Evolutionary conservation across 495 filamentous ascomycete genomes (phyloP).

Genomic region (Penicillium riverlandense): DNA sequence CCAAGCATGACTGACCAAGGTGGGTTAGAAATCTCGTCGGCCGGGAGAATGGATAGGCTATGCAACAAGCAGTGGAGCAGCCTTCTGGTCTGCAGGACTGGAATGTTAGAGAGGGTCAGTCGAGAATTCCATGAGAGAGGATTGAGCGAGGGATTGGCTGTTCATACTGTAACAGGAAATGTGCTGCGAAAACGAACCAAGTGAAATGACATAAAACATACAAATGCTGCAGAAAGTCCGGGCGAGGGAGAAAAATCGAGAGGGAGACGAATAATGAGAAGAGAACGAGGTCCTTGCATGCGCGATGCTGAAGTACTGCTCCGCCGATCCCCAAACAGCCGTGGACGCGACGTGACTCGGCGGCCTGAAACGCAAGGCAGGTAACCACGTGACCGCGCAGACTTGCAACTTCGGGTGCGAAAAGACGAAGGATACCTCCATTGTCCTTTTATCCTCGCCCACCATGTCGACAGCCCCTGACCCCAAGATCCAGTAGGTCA

Average conservation of each 20-base stretch:
- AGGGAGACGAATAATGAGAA: constrained; percentile 15
- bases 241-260: no score
- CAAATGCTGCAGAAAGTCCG: no score
- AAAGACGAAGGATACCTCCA: neutral
- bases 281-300: constrained; percentile 29
- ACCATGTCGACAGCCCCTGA: constrained; percentile 56
- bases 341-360: constrained; percentile 44
- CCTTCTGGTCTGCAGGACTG: constrained; percentile 14
- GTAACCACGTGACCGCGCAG: constrained; percentile 6
- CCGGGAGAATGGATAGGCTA: constrained; percentile 21
- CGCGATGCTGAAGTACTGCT: constrained; percentile 29
- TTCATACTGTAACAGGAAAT: no score
- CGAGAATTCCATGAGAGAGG: neutral
- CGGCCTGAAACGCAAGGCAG: constrained; percentile 11
- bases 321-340: constrained; percentile 29
- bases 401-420: neutral
- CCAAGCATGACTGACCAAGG: constrained; percentile 5
- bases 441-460: constrained; percentile 25
- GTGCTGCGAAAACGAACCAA: no score
- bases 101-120: constrained; percentile 15
- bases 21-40: constrained; percentile 9
- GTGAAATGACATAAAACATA: no score
- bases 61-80: constrained; percentile 16
- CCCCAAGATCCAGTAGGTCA: constrained; percentile 67
- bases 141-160: neutral